Conservation (phyloP, 768 basidiomycete genomes). For the Pulveroboletus sp. region DNA sequence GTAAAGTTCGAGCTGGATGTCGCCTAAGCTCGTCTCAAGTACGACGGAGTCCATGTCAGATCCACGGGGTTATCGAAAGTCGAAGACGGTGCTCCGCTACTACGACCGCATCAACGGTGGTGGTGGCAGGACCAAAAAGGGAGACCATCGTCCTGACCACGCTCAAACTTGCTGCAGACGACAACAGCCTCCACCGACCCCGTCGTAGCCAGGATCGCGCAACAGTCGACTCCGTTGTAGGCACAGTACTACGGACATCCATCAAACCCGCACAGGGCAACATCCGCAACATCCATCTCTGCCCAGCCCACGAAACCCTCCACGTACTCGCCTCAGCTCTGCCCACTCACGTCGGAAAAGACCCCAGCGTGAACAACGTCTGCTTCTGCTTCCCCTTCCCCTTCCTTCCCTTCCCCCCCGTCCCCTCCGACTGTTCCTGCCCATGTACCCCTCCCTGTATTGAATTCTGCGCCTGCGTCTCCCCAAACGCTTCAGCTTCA, state of each 20-base stretch:
- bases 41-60: conserved; percentile 48
- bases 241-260: neutral
- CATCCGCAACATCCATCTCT: neutral
- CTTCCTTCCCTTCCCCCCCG: conserved; percentile 56
- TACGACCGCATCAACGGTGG: too few relatives aligned
- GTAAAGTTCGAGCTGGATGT: conserved; percentile 87
- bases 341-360: conserved; percentile 36
- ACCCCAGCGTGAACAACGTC: conserved; percentile 66
- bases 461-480: neutral
- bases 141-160: too few relatives aligned
- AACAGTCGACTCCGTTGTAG: neutral
- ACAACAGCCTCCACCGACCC: neutral
- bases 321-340: too few relatives aligned
- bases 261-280: neutral
- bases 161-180: too few relatives aligned
- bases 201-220: too few relatives aligned
- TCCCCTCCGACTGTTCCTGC: conserved; percentile 5
- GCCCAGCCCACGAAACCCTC: neutral
- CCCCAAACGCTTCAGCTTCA: neutral
- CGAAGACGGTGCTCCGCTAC: neutral
- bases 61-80: neutral
- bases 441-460: neutral
- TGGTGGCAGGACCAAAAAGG: neutral
- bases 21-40: conserved; percentile 80
- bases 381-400: conserved; percentile 82